Percentiles rank a stretch among this genome's conserved stretches.
Conservation (phyloP, 805 yeast species). For the Helenozyma baotianmanensis region DNA sequence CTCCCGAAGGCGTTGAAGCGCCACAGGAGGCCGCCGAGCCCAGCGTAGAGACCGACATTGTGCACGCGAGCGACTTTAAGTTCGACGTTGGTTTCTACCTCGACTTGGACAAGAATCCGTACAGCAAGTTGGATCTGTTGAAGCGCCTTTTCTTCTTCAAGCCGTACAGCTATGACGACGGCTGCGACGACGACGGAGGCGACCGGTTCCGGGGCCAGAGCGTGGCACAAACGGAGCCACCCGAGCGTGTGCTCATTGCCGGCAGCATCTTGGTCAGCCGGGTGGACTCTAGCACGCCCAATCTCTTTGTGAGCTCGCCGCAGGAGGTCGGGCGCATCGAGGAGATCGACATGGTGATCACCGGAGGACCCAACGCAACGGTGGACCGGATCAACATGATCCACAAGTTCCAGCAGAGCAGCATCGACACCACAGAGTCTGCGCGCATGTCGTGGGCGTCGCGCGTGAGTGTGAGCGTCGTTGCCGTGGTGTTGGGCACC, state of each 20-base stretch:
- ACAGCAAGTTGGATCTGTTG: too few relatives aligned
- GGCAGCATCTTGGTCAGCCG: slow-evolving; percentile 10
- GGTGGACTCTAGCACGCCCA: slow-evolving; percentile 9
- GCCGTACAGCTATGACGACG: background rate
- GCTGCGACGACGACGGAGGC: background rate
- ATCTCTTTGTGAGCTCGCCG: slow-evolving; percentile 6
- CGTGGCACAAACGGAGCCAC: background rate
- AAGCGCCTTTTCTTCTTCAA: too few relatives aligned
- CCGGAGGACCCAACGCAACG: too few relatives aligned
- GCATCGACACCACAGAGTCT: too few relatives aligned
- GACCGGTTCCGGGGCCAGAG: too few relatives aligned
- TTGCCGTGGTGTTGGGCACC: too few relatives aligned
- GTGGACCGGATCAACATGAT: too few relatives aligned
- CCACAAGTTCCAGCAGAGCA: too few relatives aligned
- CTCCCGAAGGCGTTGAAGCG: too few relatives aligned
- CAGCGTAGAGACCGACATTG: background rate
- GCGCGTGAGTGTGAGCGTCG: too few relatives aligned
- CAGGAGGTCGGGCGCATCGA: slow-evolving; percentile 1
- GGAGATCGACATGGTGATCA: too few relatives aligned
- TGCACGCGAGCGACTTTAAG: background rate
- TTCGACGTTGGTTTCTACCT: background rate
- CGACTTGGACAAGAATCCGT: slow-evolving; percentile 1
- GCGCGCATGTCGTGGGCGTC: too few relatives aligned
- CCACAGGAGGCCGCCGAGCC: background rate
- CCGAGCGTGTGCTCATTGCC: slow-evolving; percentile 6